Evolutionary conservation across 495 filamentous ascomycete genomes (phyloP), one percentile per base, ranked within the genome.

Genomic region (Trypethelium eluteriae): DNA sequence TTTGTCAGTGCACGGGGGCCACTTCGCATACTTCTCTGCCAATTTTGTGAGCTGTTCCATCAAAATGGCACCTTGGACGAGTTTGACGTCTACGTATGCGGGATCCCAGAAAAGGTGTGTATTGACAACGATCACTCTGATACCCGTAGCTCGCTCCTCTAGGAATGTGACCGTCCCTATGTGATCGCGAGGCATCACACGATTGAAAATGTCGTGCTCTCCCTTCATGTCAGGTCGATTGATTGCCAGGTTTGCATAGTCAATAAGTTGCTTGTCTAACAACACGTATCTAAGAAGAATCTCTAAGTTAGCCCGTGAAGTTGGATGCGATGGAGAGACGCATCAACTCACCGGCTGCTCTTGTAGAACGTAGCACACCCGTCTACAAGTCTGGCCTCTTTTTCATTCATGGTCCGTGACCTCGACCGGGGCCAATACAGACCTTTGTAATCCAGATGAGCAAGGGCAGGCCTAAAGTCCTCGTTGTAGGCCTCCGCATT

Each of bases 311-410:
- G 25, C 25, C 25, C 25, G 25, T 25, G 25, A 25, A 25, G 25
- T 25, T 25, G 25, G 25, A 25, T 25, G 25, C 25, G 25, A 25
- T 25, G 25, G 25, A 32, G 16, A 50, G 61, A 11, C 34, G 34
- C 5, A 25, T 57, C 34, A 34, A 57, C 74, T 63, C 65, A 78
- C 80, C 96, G 96, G 78, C 83, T 89, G 68, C 81, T 84, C 78
- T 96, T 98, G 83, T 90, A 98, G 76, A 98, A 97, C 39, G 90
- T 93, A 39, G 94, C 94, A 76, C 94, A 98, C 18, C 94, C 94
- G 79, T 98, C 94, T 4, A 98, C 92, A 16, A 79, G 75, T 72
- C 88, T 90, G 12, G 91, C 89, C 64, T 98, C 92, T 69, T 88
- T 89, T 72, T 93, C 90, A 39, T 85, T 84, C 90, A 98, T 93